phyloP scores from a whole-genome alignment of 1,139 yeast genomes.

The Yamadazyma spencermartinsiae region DNA sequence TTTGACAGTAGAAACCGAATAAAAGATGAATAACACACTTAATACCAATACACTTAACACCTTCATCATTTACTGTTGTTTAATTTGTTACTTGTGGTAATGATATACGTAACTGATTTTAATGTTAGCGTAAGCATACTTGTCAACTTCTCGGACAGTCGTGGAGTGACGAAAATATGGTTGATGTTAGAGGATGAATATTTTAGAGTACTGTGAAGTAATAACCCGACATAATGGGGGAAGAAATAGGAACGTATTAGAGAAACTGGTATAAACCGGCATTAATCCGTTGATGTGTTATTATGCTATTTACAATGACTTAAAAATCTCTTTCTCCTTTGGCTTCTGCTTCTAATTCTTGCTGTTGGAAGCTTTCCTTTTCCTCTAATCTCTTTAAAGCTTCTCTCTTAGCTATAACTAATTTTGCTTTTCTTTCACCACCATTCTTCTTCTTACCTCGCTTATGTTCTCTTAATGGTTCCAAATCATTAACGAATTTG shows the following conservation, averaged over 20 bases:
- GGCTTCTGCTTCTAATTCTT: conserved; percentile 29
- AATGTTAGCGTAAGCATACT: too few species aligned
- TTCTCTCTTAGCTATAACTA: conserved; percentile 65
- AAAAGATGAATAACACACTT: conserved; percentile 17
- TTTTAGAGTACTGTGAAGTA: too few species aligned
- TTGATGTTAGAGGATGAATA: too few species aligned
- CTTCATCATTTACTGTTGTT: conserved; percentile 25
- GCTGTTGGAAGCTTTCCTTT: conserved; percentile 29
- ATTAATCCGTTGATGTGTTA: too few species aligned
- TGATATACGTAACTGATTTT: not conserved
- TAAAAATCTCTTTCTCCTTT: conserved; percentile 33
- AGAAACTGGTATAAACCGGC: too few species aligned
- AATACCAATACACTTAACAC: conserved; percentile 23
- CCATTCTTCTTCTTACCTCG: conserved; percentile 80
- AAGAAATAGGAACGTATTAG: too few species aligned
- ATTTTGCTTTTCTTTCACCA: conserved; percentile 81
- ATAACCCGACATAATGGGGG: too few species aligned
- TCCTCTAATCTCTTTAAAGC: conserved; percentile 57
- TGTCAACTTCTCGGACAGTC: too few species aligned
- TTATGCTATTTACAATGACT: too few species aligned
- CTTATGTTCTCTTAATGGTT: conserved; percentile 57
- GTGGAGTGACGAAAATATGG: too few species aligned
- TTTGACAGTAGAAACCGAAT: conserved; percentile 20
- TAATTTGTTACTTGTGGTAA: not conserved
- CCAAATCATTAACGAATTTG: conserved; percentile 55